Percentiles rank a stretch among this genome's conserved stretches.
These are phyloP conservation scores for Penicillium sp. DNA, from an alignment of 2,329 filamentous ascomycete genomes.

Conservation along the genomic window DNA sequence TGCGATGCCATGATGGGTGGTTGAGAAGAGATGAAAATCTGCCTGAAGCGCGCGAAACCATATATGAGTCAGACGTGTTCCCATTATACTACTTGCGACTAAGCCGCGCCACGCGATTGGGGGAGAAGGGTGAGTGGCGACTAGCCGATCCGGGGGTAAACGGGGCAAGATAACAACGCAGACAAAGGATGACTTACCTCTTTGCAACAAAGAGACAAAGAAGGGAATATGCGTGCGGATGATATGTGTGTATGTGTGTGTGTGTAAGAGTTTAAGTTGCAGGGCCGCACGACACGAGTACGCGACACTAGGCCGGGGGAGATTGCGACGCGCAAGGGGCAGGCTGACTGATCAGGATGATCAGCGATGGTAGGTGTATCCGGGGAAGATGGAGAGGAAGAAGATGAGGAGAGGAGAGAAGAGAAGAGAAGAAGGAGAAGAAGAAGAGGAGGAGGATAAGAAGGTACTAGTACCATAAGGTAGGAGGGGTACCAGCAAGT, in stretches of 20 bases:
- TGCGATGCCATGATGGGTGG: constrained; percentile 49
- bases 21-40: constrained; percentile 12
- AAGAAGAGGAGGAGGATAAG: background rate
- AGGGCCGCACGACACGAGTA: constrained; percentile 9
- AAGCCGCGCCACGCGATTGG: constrained; percentile 20
- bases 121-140: constrained; percentile 19
- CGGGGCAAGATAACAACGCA: background rate
- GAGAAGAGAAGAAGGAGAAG: background rate
- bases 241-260: constrained; percentile 6
- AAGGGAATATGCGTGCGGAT: background rate
- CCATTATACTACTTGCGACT: constrained; percentile 12
- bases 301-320: constrained; percentile 20
- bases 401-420: background rate
- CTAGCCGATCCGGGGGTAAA: constrained; percentile 1
- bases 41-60: constrained; percentile 8
- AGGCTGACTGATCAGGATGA: constrained; percentile 1
- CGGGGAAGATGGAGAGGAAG: background rate
- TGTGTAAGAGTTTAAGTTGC: constrained; percentile 10
- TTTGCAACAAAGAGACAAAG: constrained; percentile 23
- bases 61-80: constrained; percentile 31
- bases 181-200: constrained; percentile 21
- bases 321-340: constrained; percentile 27
- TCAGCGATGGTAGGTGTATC: background rate
- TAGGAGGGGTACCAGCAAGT: background rate
- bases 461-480: background rate